These are phyloP conservation scores for Rhizophagus clarus DNA, from an alignment of 192 early-diverging fungal genomes.

Conservation along the genomic window DNA sequence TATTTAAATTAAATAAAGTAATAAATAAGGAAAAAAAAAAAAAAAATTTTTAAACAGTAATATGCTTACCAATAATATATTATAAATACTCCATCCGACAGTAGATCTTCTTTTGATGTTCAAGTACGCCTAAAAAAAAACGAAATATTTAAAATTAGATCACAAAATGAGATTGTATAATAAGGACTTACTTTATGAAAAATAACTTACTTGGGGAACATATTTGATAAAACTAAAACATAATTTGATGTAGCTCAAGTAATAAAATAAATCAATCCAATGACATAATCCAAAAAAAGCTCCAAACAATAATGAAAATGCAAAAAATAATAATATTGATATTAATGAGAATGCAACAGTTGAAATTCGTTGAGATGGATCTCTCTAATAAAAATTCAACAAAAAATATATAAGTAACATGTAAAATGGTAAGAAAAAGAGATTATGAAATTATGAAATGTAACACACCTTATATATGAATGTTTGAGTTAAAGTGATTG, in stretches of 20 bases:
- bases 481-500: conserved; percentile 63
- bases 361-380: conserved; percentile 50
- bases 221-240: conserved; percentile 80
- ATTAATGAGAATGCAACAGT: conserved; percentile 43
- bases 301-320: conserved; percentile 34
- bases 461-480: conserved; percentile 66
- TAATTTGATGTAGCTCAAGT: conserved; percentile 78
- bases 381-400: conserved; percentile 31
- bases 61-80: conserved; percentile 66
- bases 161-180: not conserved
- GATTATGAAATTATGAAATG: too few species aligned
- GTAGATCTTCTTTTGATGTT: conserved; percentile 80
- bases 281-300: conserved; percentile 28
- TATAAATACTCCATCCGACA: conserved; percentile 87
- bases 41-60: not conserved
- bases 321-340: conserved; percentile 37
- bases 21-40: not conserved
- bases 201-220: conserved; percentile 62
- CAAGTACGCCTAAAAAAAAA: conserved; percentile 54
- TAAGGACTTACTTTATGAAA: not conserved
- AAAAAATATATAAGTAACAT: not conserved
- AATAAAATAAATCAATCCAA: conserved; percentile 72
- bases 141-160: not conserved
- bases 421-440: not conserved
- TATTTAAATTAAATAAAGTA: not conserved